Base-by-base conservation (phyloP, 1,284 basidiomycete genomes). In the Neonothopanus nambi region DNA sequence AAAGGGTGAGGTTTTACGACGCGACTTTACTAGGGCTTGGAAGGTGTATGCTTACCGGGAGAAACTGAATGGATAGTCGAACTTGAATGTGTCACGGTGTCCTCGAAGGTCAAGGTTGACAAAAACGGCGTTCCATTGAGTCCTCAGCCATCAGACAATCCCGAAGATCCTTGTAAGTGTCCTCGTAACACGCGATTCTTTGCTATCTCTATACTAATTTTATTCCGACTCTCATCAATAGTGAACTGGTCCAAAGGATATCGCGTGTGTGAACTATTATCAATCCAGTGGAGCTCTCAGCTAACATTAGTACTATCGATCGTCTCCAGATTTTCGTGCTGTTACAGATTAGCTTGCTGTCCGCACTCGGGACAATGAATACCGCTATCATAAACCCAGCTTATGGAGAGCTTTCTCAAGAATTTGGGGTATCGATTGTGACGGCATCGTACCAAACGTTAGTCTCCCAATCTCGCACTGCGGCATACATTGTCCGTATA, bases 321-420 rank as follows among this genome's bases (percentile, higher is more conserved):
- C 5, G 12, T 26, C 17, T 35, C 12, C 18, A 51, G 48, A 28
- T 28, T 21, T 51, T 51, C 45, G 17, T 51, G 11, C 55, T 67
- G 9, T 15, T 47, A 9, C 52, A 47, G 23, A 45, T 53, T 20
- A 47, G 44, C 26, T 20, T 61, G 3, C 62, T 65, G 26, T 63
- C 70, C 44, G 71, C 64, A 0, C 54, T 62, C 0, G 46, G 40
- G 6, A 66, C 58, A 1, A 63, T 67, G 1, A 66, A 62, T 48
- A 50, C 70, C 11, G 57, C 68, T 0, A 63, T 55, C 1, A 69
- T 74, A 0, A 70, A 73, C 42, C 70, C 67, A 3, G 62, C 61
- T 0, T 70, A 72, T 65, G 67, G 73, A 30, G 57, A 63, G 20
- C 52, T 53, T 5, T 48, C 52, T 8, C 24, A 37, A 21, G 45